phyloP scores from a whole-genome alignment of 805 yeast genomes.

The Candida golubevii region DNA sequence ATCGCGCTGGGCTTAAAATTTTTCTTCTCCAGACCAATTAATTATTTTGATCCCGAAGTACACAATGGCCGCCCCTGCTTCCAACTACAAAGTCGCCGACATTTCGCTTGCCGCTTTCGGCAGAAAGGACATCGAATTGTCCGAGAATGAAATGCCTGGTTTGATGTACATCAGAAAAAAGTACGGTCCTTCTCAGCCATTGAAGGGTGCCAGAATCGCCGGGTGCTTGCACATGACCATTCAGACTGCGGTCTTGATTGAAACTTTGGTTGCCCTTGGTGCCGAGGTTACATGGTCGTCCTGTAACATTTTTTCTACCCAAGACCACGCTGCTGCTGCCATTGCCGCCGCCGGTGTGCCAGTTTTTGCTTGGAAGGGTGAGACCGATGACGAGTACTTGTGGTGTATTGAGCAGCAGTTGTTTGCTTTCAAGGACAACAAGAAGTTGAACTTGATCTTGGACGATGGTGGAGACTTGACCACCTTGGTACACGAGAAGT shows the following conservation, averaged over 20 bases:
- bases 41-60: too few relatives aligned
- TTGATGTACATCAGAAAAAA: constrained; percentile 93
- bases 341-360: constrained; percentile 99
- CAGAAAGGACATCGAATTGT: constrained; percentile 97
- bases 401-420: constrained; percentile 99
- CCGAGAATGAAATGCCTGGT: constrained; percentile 99
- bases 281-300: constrained; percentile 99
- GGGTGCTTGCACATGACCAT: constrained; percentile 99
- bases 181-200: constrained; percentile 89
- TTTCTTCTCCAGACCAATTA: neutral
- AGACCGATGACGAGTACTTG: constrained; percentile 97
- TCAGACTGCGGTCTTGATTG: constrained; percentile 98
- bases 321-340: constrained; percentile 99
- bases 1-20: neutral
- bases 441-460: constrained; percentile 92
- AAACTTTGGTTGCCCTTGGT: constrained; percentile 94
- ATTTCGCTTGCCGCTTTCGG: constrained; percentile 99
- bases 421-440: constrained; percentile 93
- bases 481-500: constrained; percentile 91
- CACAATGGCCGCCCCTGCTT: constrained; percentile 40
- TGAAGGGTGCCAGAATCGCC: constrained; percentile 97
- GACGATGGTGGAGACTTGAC: constrained; percentile 99
- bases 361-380: constrained; percentile 99
- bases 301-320: constrained; percentile 98
- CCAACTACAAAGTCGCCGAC: constrained; percentile 92